Evolutionary conservation across 2,329 filamentous ascomycete genomes (phyloP), one percentile per base, ranked within the genome.

Genomic region (Dactylonectria macrodidyma): DNA sequence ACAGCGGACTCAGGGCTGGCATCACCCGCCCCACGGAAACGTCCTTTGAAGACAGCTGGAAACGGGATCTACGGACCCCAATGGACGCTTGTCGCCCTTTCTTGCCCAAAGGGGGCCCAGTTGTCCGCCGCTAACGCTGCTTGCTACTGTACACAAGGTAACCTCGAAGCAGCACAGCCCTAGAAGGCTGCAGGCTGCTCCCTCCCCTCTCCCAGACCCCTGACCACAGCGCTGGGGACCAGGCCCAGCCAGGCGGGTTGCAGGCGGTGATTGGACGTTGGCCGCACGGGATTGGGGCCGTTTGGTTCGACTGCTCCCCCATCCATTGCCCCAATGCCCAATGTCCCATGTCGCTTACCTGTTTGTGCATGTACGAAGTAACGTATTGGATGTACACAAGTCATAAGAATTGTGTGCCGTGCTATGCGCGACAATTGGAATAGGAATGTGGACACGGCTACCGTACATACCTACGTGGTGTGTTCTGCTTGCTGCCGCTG

Each of bases 141-240:
- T 58, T 34, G 33, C 61, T 58, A 33, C 34, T 19, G 26, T 19
- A 19, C 19, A 19, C 19, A 19, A 19, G 19, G 56, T 47, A n/a
- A n/a, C 44, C 47, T 56, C 41, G 65, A 61, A 61, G 62, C 66
- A 58, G 62, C 74, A 71, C 71, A 75, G 73, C 73, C 73, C 66
- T 75, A 74, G 58, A 61, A 62, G 65, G 65, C 62, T 60, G 52
- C 44, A 52, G 59, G 56, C 62, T 65, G 41, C 62, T 30, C 26
- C 26, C 26, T 30, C 26, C 7, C 26, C 7, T 30, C 26, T 30
- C 26, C 26, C 26, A 7, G 26, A 7, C 26, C 41, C n/a, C 26
- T 34, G 44, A 12, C 34, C 24, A 57, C 38, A 44, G 48, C 34
- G 33, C 59, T 56, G 38, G 44, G 34, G 48, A 52, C 41, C 52